These are phyloP conservation scores for Dactylellina sp. DNA, from an alignment of 2,329 filamentous ascomycete species.

Conservation along the genomic window DNA sequence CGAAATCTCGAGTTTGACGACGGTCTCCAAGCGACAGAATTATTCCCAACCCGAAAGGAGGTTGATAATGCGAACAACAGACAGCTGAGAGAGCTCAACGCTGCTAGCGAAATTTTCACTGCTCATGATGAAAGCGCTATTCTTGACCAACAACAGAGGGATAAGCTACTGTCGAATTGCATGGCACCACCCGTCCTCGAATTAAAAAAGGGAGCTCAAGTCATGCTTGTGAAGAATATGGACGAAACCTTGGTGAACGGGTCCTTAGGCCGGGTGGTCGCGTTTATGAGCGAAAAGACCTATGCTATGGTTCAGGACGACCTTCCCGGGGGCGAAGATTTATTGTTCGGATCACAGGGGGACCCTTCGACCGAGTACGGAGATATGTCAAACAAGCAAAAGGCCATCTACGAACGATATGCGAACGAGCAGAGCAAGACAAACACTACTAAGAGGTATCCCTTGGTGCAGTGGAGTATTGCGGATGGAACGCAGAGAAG, in stretches of 20 bases:
- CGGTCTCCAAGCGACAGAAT: conserved; percentile 82
- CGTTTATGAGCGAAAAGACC: conserved; percentile 78
- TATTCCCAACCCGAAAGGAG: conserved; percentile 91
- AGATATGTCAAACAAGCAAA: conserved; percentile 62
- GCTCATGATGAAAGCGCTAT: conserved; percentile 77
- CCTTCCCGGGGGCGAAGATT: conserved; percentile 67
- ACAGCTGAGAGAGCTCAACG: conserved; percentile 78
- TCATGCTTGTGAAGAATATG: conserved; percentile 99
- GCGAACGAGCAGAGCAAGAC: conserved; percentile 65
- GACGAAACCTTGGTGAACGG: conserved; percentile 95
- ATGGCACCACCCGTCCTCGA: conserved; percentile 87
- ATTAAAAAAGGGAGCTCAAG: conserved; percentile 91
- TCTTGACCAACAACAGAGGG: conserved; percentile 74
- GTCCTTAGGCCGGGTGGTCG: conserved; percentile 85
- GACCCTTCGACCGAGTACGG: conserved; percentile 48
- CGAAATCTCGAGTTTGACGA: conserved; percentile 79
- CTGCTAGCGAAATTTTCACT: conserved; percentile 76
- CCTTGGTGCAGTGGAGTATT: conserved; percentile 84
- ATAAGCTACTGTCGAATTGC: conserved; percentile 85
- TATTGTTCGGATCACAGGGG: conserved; percentile 65
- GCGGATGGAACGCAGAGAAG: conserved; percentile 80
- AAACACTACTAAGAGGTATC: conserved; percentile 74
- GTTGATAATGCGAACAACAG: conserved; percentile 86
- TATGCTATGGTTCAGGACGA: conserved; percentile 68
- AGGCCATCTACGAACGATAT: conserved; percentile 66